Conservation (phyloP, 371 early-diverging fungal species). For the Actinomortierella ambigua region DNA sequence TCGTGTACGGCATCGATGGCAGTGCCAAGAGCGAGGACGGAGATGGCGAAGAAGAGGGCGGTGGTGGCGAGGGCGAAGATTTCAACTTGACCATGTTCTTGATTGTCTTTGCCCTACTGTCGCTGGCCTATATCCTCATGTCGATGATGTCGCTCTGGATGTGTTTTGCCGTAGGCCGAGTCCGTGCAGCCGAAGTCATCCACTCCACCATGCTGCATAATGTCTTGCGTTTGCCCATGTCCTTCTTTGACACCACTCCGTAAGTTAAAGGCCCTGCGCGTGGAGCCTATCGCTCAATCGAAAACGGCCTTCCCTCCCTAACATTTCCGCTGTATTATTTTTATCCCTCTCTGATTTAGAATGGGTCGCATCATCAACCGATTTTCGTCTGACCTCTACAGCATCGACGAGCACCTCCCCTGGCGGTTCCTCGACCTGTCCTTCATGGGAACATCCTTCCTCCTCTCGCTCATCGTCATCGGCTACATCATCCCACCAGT, state of each 20-base stretch:
- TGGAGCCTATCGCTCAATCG: conserved; percentile 52
- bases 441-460: conserved; percentile 38
- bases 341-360: conserved; percentile 62
- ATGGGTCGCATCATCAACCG: conserved; percentile 85
- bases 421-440: conserved; percentile 57
- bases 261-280: too few species aligned
- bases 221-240: conserved; percentile 29
- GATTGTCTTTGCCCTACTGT: conserved; percentile 24
- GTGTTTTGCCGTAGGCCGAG: conserved; percentile 65
- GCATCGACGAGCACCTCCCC: conserved; percentile 63
- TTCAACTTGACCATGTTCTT: conserved; percentile 15
- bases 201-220: conserved; percentile 55
- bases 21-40: neutral
- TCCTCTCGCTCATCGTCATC: conserved; percentile 49
- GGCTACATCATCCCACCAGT: conserved; percentile 53
- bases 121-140: conserved; percentile 59
- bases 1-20: conserved; percentile 69
- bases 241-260: conserved; percentile 66
- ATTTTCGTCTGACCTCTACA: conserved; percentile 76
- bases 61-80: neutral
- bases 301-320: too few species aligned
- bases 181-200: conserved; percentile 67
- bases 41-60: conserved; percentile 29
- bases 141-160: conserved; percentile 76
- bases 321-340: conserved; percentile 88